Evolutionary conservation across 2,329 filamentous ascomycete species (phyloP).

Genomic region (Ceratocystis ficicola): DNA sequence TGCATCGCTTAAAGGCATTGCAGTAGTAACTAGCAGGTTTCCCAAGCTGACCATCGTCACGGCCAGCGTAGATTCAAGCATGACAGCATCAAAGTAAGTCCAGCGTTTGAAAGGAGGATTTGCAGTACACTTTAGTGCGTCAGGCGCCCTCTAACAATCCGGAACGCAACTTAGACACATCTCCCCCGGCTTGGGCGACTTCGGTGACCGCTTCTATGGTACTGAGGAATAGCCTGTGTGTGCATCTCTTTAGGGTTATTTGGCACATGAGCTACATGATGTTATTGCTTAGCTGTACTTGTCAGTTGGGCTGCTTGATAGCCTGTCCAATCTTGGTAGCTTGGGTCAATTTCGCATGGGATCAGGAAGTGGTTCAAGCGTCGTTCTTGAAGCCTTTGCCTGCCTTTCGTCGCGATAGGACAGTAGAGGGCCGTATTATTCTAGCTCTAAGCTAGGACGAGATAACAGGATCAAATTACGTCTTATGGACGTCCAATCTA

Average conservation of each 20-base stretch:
- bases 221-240: constrained; percentile 7
- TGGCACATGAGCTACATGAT: not conserved
- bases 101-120: not conserved
- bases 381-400: not conserved
- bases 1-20: constrained; percentile 26
- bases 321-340: not conserved
- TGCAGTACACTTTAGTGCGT: not conserved
- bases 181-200: constrained; percentile 30
- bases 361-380: not conserved
- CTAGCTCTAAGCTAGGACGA: not conserved
- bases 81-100: constrained; percentile 24
- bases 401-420: too few relatives aligned
- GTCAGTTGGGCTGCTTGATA: not conserved
- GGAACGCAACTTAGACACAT: constrained; percentile 27
- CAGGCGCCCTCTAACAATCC: not conserved
- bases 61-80: constrained; percentile 23
- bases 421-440: too few relatives aligned
- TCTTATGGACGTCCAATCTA: not conserved
- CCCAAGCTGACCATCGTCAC: constrained; percentile 25
- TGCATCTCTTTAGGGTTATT: not conserved
- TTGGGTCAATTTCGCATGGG: not conserved
- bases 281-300: not conserved
- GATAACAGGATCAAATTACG: not conserved
- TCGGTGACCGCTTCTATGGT: constrained; percentile 30
- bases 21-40: constrained; percentile 24